phyloP scores from a whole-genome alignment of 179 eudicot genomes.

The Gypsophila paniculata region DNA sequence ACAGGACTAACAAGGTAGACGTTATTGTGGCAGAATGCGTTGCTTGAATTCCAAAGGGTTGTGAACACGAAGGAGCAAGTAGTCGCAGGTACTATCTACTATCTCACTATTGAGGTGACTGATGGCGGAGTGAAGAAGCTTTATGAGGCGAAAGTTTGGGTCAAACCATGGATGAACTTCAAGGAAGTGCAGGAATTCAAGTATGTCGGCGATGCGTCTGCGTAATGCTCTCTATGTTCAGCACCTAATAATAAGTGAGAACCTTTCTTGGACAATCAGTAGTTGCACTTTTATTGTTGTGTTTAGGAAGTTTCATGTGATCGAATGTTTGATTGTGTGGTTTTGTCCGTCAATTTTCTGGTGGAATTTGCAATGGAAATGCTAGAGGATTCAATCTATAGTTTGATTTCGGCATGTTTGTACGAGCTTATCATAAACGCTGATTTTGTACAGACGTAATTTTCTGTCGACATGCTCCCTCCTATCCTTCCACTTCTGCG shows the following conservation, averaged over 20 bases:
- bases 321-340: not conserved
- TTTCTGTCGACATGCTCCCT: not conserved
- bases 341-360: not conserved
- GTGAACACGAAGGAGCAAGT: constrained; percentile 39
- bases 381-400: not conserved
- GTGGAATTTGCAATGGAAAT: not conserved
- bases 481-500: too few species aligned
- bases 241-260: constrained; percentile 26
- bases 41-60: constrained; percentile 39
- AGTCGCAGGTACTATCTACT: constrained; percentile 41
- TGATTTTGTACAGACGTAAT: not conserved
- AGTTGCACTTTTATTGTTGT: too few species aligned
- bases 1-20: not conserved
- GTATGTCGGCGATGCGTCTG: constrained; percentile 31
- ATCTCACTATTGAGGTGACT: constrained; percentile 38
- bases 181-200: constrained; percentile 47
- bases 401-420: not conserved
- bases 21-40: constrained; percentile 32
- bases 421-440: not conserved
- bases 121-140: constrained; percentile 37
- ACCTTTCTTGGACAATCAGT: too few species aligned
- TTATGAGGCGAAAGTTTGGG: constrained; percentile 50
- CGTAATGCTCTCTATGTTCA: constrained; percentile 14
- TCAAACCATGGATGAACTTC: constrained; percentile 43
- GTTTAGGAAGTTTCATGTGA: not conserved